Evolutionary conservation across 2,329 filamentous ascomycete genomes (phyloP), one percentile per base, ranked within the genome.

Genomic region (Cercospora sp.): DNA sequence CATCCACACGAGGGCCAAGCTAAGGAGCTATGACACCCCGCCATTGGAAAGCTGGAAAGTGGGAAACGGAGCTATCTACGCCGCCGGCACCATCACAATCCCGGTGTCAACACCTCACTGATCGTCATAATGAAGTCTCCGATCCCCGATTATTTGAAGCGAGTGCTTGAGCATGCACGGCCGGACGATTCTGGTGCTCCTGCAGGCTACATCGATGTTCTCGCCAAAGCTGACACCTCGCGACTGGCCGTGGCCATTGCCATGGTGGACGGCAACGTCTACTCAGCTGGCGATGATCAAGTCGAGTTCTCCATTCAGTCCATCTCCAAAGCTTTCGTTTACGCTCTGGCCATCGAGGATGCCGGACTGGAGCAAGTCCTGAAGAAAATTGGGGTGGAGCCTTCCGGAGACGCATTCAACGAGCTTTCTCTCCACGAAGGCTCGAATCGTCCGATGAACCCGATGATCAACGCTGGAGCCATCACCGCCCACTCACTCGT

Each of bases 241-340:
- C 80, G 77, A 63, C 72, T 81, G 69, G 80, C 77, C 5, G 78
- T 81, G 16, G 79, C 80, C 0, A 68, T 81, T 16, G 79, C 79
- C 4, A 81, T 79, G 75, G 80, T 81, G 6, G 80, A 81, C 37
- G 80, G 80, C 8, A 77, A 79, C 16, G 40, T 81, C 1, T 81
- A 81, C 74, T 81, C 79, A 0, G 77, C 77, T 1, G 80, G 80
- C 3, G 80, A 81, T 68, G 80, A 81, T 58, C 64, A 73, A 9
- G 68, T 80, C 57, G 80, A 81, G 64, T 81, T 81, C 65, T 81
- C 80, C 1, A 81, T 81, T 37, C 79, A 81, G 64, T 81, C 79
- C 71, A 81, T 81, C 61, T 80, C 80, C 12, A 81, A 81, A 55
- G 75, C 79, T 1, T 81, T 81, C 61, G 79, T 81, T 30, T 81